Conservation (phyloP, 2,329 filamentous ascomycete species). For the Graphilbum ipis-grandicollis region DNA sequence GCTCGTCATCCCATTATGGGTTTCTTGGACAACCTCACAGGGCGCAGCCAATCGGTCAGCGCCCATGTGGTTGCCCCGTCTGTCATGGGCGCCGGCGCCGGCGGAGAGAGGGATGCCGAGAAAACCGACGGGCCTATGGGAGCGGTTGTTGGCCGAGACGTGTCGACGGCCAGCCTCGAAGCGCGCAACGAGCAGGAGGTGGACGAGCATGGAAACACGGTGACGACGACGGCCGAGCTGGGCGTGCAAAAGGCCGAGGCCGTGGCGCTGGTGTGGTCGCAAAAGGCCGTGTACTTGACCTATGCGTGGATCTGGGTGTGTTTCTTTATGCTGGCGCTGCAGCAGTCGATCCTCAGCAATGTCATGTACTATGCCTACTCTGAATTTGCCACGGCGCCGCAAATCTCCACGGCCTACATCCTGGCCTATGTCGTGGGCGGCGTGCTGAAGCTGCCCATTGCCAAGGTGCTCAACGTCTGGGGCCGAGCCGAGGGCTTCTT, state of each 20-base stretch:
- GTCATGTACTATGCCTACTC: constrained; percentile 31
- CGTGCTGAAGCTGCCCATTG: constrained; percentile 46
- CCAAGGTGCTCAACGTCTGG: constrained; percentile 51
- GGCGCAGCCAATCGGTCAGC: not conserved
- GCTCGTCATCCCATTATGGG: no score
- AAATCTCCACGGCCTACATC: constrained; percentile 34
- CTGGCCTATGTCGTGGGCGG: constrained; percentile 37
- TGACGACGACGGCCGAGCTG: constrained; percentile 16
- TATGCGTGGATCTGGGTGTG: constrained; percentile 21
- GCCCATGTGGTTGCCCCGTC: constrained; percentile 1
- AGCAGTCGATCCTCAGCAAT: constrained; percentile 20
- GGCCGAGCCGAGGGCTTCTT: constrained; percentile 46
- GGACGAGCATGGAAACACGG: constrained; percentile 1
- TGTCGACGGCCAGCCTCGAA: constrained; percentile 6
- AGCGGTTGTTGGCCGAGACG: no score
- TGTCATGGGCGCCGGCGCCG: not conserved
- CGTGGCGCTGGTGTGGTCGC: constrained; percentile 25
- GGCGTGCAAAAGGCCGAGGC: constrained; percentile 32
- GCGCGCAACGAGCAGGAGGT: constrained; percentile 8
- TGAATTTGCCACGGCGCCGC: constrained; percentile 32
- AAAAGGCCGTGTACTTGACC: constrained; percentile 17
- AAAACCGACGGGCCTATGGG: not conserved
- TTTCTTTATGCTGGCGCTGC: constrained; percentile 20
- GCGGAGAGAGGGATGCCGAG: not conserved
- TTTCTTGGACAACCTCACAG: no score